These are phyloP conservation scores for Volvariella volvacea DNA, from an alignment of 1,284 basidiomycete species.

Conservation along the genomic window DNA sequence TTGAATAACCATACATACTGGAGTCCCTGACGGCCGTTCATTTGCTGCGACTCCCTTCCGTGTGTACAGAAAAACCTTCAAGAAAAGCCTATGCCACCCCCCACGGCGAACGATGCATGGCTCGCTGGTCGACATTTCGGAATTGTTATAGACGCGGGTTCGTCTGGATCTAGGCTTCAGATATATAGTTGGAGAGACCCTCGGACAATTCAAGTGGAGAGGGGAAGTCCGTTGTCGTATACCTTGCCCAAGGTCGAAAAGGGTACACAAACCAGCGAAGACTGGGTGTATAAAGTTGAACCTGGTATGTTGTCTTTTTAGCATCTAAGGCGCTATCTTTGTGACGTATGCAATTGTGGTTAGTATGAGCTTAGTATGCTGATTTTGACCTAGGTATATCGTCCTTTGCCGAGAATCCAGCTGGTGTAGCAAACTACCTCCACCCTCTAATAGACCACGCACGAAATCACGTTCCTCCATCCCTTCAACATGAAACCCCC, in stretches of 20 bases:
- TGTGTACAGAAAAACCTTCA: not conserved
- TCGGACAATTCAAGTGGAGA: constrained; percentile 39
- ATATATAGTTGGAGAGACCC: constrained; percentile 97
- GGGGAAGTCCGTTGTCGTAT: constrained; percentile 37
- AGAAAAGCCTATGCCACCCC: constrained; percentile 56
- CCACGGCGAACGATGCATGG: constrained; percentile 64
- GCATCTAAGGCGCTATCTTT: not conserved
- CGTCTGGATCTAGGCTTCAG: constrained; percentile 92
- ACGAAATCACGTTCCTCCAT: constrained; percentile 77
- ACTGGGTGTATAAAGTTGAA: constrained; percentile 90
- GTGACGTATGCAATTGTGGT: too few relatives aligned
- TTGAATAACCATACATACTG: too few relatives aligned
- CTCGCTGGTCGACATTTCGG: constrained; percentile 81
- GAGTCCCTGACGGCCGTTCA: too few relatives aligned
- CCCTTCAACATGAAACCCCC: constrained; percentile 78
- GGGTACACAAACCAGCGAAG: constrained; percentile 73
- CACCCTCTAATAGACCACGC: constrained; percentile 83
- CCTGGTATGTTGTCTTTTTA: constrained; percentile 61
- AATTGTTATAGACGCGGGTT: constrained; percentile 96
- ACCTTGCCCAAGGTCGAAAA: constrained; percentile 85
- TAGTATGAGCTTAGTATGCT: constrained; percentile 2
- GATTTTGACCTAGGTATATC: constrained; percentile 67
- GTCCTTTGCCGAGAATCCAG: constrained; percentile 66
- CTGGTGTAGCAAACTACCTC: constrained; percentile 72
- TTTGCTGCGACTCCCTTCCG: too few relatives aligned